Conservation (phyloP, 2,329 filamentous ascomycete genomes). For the Penicillium sp. region DNA sequence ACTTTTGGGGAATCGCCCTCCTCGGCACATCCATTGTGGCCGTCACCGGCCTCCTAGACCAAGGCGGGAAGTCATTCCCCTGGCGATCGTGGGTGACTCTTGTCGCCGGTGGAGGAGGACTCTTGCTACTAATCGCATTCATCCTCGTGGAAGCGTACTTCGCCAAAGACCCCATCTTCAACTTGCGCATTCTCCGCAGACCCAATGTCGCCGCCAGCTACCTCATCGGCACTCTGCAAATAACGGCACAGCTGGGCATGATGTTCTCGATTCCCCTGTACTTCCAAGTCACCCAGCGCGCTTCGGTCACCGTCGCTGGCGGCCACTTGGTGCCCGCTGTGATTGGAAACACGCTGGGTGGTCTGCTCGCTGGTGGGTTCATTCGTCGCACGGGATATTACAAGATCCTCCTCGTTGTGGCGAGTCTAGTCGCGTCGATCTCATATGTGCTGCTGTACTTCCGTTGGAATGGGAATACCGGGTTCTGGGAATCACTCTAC, state of each 20-base stretch:
- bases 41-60: constrained; percentile 51
- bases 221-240: constrained; percentile 54
- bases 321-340: constrained; percentile 68
- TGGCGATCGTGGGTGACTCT: constrained; percentile 31
- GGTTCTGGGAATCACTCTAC: constrained; percentile 58
- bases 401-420: constrained; percentile 56
- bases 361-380: constrained; percentile 59
- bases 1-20: constrained; percentile 58
- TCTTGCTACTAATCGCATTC: constrained; percentile 26
- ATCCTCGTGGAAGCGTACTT: constrained; percentile 33
- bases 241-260: constrained; percentile 60
- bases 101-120: constrained; percentile 15
- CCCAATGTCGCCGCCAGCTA: constrained; percentile 35
- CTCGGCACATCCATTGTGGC: constrained; percentile 48
- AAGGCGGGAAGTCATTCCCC: constrained; percentile 48
- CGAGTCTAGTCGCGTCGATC: constrained; percentile 52
- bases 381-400: constrained; percentile 64
- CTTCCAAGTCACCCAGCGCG: constrained; percentile 64
- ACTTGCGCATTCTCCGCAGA: constrained; percentile 35
- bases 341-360: constrained; percentile 64
- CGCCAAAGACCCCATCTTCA: constrained; percentile 39
- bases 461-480: constrained; percentile 62
- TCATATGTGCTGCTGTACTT: constrained; percentile 56
- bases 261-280: constrained; percentile 70
- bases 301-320: constrained; percentile 60